A percentile compares a stretch with the other conserved stretches of the same genome.
Evolutionary conservation across 2,329 filamentous ascomycete species (phyloP).

Genomic region (Lanzia echinophila): DNA sequence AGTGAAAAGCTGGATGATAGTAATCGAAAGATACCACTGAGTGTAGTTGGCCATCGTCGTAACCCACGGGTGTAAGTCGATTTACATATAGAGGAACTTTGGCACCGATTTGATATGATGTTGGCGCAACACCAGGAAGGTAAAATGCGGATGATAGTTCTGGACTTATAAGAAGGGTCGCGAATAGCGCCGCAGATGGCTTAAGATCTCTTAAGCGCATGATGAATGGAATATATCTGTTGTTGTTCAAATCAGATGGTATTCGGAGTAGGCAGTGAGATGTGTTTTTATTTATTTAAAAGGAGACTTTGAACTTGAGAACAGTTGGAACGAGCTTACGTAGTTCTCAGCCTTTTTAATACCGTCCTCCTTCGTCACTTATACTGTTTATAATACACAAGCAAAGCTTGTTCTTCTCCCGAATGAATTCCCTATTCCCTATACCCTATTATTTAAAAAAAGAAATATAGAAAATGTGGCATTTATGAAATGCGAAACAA

Average conservation of each 20-base stretch:
- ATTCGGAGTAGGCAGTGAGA: not conserved
- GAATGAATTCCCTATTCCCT: too few species aligned
- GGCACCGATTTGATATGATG: slow-evolving; percentile 77
- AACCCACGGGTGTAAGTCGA: slow-evolving; percentile 76
- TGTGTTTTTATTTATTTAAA: not conserved
- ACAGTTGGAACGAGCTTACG: too few species aligned
- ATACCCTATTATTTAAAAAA: too few species aligned
- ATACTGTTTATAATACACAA: too few species aligned
- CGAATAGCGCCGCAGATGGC: slow-evolving; percentile 42
- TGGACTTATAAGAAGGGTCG: slow-evolving; percentile 43
- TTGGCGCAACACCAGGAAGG: slow-evolving; percentile 90
- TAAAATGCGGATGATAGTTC: slow-evolving; percentile 72
- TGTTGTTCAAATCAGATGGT: not conserved
- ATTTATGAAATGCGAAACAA: too few species aligned
- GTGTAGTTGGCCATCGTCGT: slow-evolving; percentile 71
- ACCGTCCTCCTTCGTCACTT: too few species aligned
- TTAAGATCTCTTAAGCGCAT: slow-evolving; percentile 29
- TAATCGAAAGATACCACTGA: slow-evolving; percentile 97
- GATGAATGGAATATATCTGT: slow-evolving; percentile 6
- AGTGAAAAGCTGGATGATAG: slow-evolving; percentile 81
- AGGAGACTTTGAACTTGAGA: slow-evolving; percentile 7
- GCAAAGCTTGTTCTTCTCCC: too few species aligned
- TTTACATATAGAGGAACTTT: slow-evolving; percentile 87
- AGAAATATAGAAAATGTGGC: too few species aligned
- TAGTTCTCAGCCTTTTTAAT: too few species aligned